Evolutionary conservation across 2,329 filamentous ascomycete species (phyloP), one percentile per base, ranked within the genome.

Genomic region (Hypoxylon sp.): DNA sequence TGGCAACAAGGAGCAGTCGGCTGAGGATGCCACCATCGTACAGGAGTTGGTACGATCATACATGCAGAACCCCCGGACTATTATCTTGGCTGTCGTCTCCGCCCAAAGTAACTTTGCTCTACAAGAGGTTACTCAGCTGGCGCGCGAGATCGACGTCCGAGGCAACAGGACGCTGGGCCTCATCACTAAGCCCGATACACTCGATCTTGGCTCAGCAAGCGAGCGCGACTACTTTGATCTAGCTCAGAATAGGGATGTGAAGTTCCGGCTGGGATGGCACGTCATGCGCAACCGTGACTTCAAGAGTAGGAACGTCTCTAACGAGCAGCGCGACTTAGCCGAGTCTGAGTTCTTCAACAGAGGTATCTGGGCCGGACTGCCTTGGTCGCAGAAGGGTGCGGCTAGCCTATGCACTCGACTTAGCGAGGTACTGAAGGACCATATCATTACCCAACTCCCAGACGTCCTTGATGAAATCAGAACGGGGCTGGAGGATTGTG

Each of bases 51-150:
- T 86, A 1, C 68, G 79, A 1, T 72, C 72, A 0, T 91, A 91
- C 71, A 87, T 90, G 78, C 70, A 73, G 17, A 79, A 83, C 8
- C 75, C 77, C 0, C 77, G 85, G 1, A 88, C 81, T 67, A 87
- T 90, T 57, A 85, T 89, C 1, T 76, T 89, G 0, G 83, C 85
- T 0, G 82, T 87, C 0, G 79, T 88, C 0, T 83, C 81, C 0
- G 85, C 84, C 1, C 83, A 82, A 46, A 80, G 79, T 32, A 84
- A 89, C 44, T 82, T 82, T 67, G 83, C 84, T 13, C 82, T 86
- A 20, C 87, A 91, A 68, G 76, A 80, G 13, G 82, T 91, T 5
- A 76, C 85, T 0, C 77, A 82, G 8, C 70, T 80, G 41, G 78
- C 84, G 15, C 79, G 84, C 2, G 20, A 59, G 11, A 43, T 70